These are phyloP conservation scores for Epichloe gansuensis DNA, from an alignment of 2,329 filamentous ascomycete species.

Conservation along the genomic window DNA sequence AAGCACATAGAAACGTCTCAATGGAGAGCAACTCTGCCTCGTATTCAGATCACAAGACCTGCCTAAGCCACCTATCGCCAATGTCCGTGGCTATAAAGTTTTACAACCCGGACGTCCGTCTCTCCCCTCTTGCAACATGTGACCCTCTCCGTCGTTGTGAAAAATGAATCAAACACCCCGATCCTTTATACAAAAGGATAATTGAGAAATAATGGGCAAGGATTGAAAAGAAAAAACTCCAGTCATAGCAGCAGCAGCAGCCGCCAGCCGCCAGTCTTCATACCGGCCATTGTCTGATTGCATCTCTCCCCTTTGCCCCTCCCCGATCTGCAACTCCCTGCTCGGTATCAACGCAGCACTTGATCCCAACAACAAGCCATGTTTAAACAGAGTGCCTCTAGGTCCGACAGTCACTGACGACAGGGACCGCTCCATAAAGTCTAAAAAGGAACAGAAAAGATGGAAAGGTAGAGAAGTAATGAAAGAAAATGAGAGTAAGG, in stretches of 20 bases:
- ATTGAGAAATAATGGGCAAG: not conserved
- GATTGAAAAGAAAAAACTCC: not conserved
- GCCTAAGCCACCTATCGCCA: slow-evolving; percentile 2
- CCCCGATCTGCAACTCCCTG: not conserved
- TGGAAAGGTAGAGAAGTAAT: not conserved
- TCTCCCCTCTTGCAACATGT: not conserved
- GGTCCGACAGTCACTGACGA: not conserved
- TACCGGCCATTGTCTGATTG: not conserved
- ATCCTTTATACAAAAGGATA: slow-evolving; percentile 4
- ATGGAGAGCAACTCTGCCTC: not conserved
- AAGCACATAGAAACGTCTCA: not conserved
- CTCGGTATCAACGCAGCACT: not conserved
- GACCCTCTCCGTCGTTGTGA: not conserved
- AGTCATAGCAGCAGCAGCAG: not conserved
- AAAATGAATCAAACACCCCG: not conserved
- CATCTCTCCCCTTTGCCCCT: not conserved
- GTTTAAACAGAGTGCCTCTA: not conserved
- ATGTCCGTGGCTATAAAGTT: slow-evolving; percentile 1
- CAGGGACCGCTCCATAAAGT: not conserved
- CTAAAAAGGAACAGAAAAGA: not conserved
- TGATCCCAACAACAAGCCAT: not conserved
- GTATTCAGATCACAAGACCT: not conserved
- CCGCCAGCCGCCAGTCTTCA: not conserved
- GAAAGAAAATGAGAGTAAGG: not conserved
- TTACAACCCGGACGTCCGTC: not conserved